Base-by-base conservation (phyloP, 352 stramenopile genomes). In the Hyaloperonospora brassicae region DNA sequence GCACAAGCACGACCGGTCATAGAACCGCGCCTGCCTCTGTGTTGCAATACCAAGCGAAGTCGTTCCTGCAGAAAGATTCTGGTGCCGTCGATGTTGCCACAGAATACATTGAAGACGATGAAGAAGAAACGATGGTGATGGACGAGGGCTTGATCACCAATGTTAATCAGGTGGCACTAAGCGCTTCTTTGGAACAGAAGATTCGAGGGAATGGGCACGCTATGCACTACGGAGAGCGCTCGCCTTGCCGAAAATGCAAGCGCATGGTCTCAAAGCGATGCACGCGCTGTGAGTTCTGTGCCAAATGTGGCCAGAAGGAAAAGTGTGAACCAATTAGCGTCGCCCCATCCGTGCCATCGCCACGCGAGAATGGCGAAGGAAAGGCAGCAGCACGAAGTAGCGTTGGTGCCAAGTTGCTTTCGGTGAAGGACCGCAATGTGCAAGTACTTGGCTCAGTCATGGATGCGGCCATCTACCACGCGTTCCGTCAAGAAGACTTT, bases 401-500 rank as follows among this genome's bases (percentile, higher is more conserved):
- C 5, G 23, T 52, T 21, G 54, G 57, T 38, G 55, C 24, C 35
- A 69, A 70, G 45, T 64, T 55, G 25, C 61, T 91, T 21, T 88
- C 81, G 1, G 76, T 84, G 34, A 83, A 78, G 30, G 78, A 87
- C 52, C 72, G 76, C 14, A 91, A 85, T 57, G 74, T 82, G 13
- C 74, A 87, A 35, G 81, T 91, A 51, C 71, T 91, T 30, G 81
- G 81, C 42, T 89, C 78, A 17, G 81, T 84, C 42, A 91, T 91
- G 81, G 81, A 91, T 66, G 70, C 84, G 23, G 81, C 71, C 31
- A 87, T 91, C 52, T 91, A 82, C 61, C 80, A 82, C 64, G 81
- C 81, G 2, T 91, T 91, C 56, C 72, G 72, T 17, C 62, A 72
- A 23, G 74, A 91, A 54, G 81, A 91, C 58, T 91, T 91, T 59